These are phyloP conservation scores for Aspergillus uvarum DNA, from an alignment of 2,329 filamentous ascomycete species.

Conservation along the genomic window DNA sequence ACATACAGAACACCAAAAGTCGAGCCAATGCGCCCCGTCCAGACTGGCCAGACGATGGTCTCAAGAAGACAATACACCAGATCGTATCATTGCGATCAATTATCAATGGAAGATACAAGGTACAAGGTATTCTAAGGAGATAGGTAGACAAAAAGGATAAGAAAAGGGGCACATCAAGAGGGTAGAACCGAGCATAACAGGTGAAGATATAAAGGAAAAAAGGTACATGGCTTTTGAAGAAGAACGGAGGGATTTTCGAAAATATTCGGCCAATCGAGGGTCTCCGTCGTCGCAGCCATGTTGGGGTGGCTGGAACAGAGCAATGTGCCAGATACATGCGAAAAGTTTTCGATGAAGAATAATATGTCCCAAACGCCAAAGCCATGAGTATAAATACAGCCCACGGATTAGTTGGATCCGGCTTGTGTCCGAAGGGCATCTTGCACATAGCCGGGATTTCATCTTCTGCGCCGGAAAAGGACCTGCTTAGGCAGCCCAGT, in stretches of 20 bases:
- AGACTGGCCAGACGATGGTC: not conserved
- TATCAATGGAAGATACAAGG: constrained; percentile 1
- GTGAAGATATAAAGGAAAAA: constrained; percentile 9
- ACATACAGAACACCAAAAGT: too few species aligned
- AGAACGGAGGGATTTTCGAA: constrained; percentile 9
- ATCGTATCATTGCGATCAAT: not conserved
- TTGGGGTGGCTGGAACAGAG: constrained; percentile 19
- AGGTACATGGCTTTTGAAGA: constrained; percentile 15
- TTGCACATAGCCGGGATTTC: not conserved
- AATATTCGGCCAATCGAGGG: constrained; percentile 11
- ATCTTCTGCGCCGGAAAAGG: constrained; percentile 3
- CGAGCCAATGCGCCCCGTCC: too few species aligned
- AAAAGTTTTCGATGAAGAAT: constrained; percentile 28
- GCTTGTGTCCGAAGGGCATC: not conserved
- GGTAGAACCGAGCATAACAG: constrained; percentile 13
- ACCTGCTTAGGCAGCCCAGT: constrained; percentile 41
- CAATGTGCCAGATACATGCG: constrained; percentile 19
- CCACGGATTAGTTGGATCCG: constrained; percentile 18
- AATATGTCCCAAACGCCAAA: constrained; percentile 35
- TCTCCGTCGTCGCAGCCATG: constrained; percentile 7
- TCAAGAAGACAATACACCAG: not conserved
- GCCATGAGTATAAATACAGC: constrained; percentile 35
- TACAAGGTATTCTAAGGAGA: constrained; percentile 1
- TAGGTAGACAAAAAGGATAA: not conserved
- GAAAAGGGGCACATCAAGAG: constrained; percentile 1